These are phyloP conservation scores for Colletotrichum karsti DNA, from an alignment of 2,329 filamentous ascomycete genomes.

Conservation along the genomic window DNA sequence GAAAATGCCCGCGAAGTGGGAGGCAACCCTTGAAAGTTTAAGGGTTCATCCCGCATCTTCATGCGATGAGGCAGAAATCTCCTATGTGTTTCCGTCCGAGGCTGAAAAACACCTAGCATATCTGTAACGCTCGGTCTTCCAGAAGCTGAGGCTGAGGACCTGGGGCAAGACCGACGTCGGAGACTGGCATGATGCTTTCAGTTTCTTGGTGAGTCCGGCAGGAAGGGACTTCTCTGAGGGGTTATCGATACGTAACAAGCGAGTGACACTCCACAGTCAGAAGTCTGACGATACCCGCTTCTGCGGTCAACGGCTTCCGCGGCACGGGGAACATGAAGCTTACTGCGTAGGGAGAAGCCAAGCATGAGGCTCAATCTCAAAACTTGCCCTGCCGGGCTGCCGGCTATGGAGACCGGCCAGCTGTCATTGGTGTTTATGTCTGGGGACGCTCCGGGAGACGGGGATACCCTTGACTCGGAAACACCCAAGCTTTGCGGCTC, in stretches of 20 bases:
- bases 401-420: background rate
- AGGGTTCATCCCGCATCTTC: background rate
- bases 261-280: background rate
- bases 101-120: background rate
- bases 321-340: background rate
- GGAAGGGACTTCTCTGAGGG: background rate
- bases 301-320: background rate
- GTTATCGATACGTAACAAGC: background rate
- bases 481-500: slow-evolving; percentile 17
- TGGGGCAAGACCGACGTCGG: background rate
- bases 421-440: background rate
- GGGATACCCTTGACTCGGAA: background rate
- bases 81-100: background rate
- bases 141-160: background rate
- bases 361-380: slow-evolving; percentile 11
- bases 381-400: slow-evolving; percentile 9
- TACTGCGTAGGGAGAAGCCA: background rate
- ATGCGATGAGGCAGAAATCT: background rate
- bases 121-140: background rate
- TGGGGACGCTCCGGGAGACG: background rate
- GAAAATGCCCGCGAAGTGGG: slow-evolving; percentile 7
- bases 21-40: background rate
- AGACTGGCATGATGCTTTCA: background rate
- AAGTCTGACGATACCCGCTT: background rate
- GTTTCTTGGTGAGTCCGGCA: no score